A percentile compares a stretch with the other conserved stretches of the same genome.
Evolutionary conservation across 1,139 yeast genomes (phyloP).

Genomic region (Pichia sp.): DNA sequence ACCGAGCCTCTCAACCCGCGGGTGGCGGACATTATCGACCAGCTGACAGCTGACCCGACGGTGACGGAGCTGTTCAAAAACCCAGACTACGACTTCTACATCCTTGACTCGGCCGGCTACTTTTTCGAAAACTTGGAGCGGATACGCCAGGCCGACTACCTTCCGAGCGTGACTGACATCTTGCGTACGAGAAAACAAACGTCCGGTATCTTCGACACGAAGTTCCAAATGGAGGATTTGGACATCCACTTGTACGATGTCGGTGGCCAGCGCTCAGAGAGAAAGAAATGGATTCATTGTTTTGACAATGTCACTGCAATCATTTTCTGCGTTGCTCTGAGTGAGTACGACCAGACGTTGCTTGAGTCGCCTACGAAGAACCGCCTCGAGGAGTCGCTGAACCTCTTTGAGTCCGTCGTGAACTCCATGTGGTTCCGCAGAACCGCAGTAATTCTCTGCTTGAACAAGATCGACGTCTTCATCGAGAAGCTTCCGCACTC

Average conservation of each 20-base stretch:
- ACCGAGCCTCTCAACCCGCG: constrained; percentile 38
- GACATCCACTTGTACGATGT: constrained; percentile 85
- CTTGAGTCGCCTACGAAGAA: constrained; percentile 75
- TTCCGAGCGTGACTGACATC: constrained; percentile 74
- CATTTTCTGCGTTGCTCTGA: constrained; percentile 83
- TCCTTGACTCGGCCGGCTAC: constrained; percentile 84
- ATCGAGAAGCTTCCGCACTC: constrained; percentile 79
- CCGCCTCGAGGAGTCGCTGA: constrained; percentile 79
- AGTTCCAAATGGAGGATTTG: constrained; percentile 70
- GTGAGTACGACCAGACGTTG: constrained; percentile 85
- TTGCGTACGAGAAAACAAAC: constrained; percentile 88
- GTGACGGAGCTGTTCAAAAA: constrained; percentile 55
- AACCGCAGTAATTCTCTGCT: constrained; percentile 77
- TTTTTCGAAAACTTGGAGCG: constrained; percentile 67
- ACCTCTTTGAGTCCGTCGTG: constrained; percentile 83
- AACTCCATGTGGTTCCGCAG: constrained; percentile 93
- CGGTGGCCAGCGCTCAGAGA: constrained; percentile 91
- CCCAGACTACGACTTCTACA: constrained; percentile 70
- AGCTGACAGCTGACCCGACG: constrained; percentile 56
- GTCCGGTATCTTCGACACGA: constrained; percentile 83
- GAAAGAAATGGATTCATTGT: constrained; percentile 94
- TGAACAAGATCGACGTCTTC: constrained; percentile 86
- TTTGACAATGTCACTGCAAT: constrained; percentile 88
- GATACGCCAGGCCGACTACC: constrained; percentile 55
- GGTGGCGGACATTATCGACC: constrained; percentile 43